Conservation (phyloP, 2,329 filamentous ascomycete species). For the Alternaria sp. region DNA sequence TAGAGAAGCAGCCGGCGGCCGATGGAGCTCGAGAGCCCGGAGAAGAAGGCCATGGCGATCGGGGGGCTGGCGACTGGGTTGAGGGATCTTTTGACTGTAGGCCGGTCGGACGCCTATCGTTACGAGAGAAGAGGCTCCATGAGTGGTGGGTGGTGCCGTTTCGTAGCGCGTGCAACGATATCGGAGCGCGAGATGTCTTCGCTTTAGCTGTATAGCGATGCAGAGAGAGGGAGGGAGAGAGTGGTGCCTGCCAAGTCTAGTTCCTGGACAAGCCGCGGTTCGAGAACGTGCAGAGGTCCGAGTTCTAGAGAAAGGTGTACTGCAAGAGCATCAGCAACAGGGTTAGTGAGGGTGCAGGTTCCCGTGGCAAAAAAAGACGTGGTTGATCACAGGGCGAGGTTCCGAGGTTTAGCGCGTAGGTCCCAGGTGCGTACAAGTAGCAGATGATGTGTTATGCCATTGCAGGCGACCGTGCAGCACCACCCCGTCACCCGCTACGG, state of each 20-base stretch:
- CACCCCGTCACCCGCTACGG: conserved; percentile 12
- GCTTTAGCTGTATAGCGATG: conserved; percentile 2
- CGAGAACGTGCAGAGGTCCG: not conserved
- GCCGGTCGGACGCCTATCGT: conserved; percentile 42
- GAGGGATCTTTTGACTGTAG: conserved; percentile 20
- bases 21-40: conserved; percentile 75
- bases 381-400: conserved; percentile 14
- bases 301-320: not conserved
- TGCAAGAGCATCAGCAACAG: conserved; percentile 11
- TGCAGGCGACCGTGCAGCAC: conserved; percentile 25
- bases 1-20: conserved; percentile 90
- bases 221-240: not conserved
- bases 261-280: conserved; percentile 5
- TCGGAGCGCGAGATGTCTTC: conserved; percentile 11
- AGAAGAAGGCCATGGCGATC: conserved; percentile 68
- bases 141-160: conserved; percentile 21
- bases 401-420: conserved; percentile 23
- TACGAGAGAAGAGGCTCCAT: conserved; percentile 38
- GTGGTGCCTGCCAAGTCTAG: conserved; percentile 18
- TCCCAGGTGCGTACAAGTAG: conserved; percentile 23
- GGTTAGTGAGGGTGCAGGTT: conserved; percentile 4
- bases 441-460: conserved; percentile 42
- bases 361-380: conserved; percentile 1
- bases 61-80: conserved; percentile 19
- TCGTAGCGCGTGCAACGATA: conserved; percentile 7